A percentile compares a stretch with the other conserved stretches of the same genome.
Conservation (phyloP, 768 basidiomycete species). For the Cyclocybe cylindracea region DNA sequence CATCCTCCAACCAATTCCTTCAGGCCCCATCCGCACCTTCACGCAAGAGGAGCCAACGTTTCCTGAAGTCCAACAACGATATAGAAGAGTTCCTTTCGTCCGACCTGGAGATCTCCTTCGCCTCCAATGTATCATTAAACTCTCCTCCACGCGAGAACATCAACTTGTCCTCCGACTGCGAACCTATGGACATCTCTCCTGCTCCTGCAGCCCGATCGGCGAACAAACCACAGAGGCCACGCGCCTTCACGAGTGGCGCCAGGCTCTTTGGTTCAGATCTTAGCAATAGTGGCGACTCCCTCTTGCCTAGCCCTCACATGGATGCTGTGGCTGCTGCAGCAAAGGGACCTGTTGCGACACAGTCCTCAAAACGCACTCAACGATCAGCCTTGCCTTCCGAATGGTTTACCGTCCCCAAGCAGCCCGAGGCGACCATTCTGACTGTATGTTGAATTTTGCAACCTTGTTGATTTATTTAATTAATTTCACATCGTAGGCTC, state of each 20-base stretch:
- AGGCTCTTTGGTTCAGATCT: constrained; percentile 76
- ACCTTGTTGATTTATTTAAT: constrained; percentile 3
- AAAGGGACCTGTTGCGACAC: constrained; percentile 36
- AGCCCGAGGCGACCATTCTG: constrained; percentile 22
- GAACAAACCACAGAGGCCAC: constrained; percentile 40
- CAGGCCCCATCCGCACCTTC: constrained; percentile 46
- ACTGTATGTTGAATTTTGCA: constrained; percentile 24
- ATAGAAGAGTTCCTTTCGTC: constrained; percentile 69
- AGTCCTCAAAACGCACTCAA: constrained; percentile 55
- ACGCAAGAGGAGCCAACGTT: constrained; percentile 49
- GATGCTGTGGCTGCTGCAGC: constrained; percentile 26
- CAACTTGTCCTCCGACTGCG: constrained; percentile 47
- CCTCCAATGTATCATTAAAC: constrained; percentile 78
- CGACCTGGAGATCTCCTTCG: constrained; percentile 83
- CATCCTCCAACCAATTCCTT: constrained; percentile 40
- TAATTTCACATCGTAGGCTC: constrained; percentile 30
- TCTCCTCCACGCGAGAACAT: constrained; percentile 59
- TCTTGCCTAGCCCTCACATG: constrained; percentile 32
- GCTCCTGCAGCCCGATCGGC: constrained; percentile 39
- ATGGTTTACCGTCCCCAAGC: constrained; percentile 45
- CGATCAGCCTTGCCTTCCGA: constrained; percentile 65
- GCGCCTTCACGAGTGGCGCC: constrained; percentile 64
- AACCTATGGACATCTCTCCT: constrained; percentile 86
- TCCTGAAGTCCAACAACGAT: constrained; percentile 46
- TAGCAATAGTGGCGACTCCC: constrained; percentile 49